Base-by-base conservation (phyloP, 495 filamentous ascomycete genomes). In the Aspergillus nidulans region DNA sequence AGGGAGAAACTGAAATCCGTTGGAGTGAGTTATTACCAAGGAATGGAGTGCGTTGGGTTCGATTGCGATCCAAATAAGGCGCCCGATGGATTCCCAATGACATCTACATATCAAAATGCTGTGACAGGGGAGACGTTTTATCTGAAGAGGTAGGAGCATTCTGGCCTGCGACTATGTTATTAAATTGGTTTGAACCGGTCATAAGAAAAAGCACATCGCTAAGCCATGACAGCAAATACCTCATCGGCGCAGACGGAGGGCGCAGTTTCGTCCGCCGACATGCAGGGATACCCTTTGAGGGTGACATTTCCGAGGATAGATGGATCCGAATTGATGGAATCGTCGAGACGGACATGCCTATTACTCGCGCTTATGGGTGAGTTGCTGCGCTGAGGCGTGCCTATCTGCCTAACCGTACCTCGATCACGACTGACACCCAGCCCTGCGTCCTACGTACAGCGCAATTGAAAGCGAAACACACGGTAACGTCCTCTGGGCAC, bases 301-400 rank as follows among this genome's bases (percentile, higher is more conserved):
- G 77, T 3, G 67, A 65, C 15, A 71, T 64, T 13, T 71, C 63
- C 1, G 68, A 75, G 38, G 74, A 75, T 38, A 67, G 73, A 53
- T 79, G 74, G 73, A 70, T 80, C 1, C 65, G 75, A 23, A 74
- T 80, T n/a, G 76, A 80, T 52, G 76, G 73, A 1, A 49, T 73
- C 6, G 67, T 80, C 4, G 71, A 80, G 52, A 80, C 75, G 0
- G 61, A 77, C 46, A 71, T 81, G 66, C 80, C 80, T 2, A 47
- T 47, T 13, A 39, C 49, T 16, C 48, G 55, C 8, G 23, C 55
- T 1, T 57, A 57, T 21, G 55, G 55, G 54, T 57, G 19, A 19
- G 51, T 49, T 12, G 4, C n/a, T 39, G n/a, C 13, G 7, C 19
- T 6, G 6, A 36, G 13, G 16, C n/a, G 15, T 16, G 13, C 32